Base-by-base conservation (phyloP, 495 filamentous ascomycete species). In the Talaromyces trachyspermus region DNA sequence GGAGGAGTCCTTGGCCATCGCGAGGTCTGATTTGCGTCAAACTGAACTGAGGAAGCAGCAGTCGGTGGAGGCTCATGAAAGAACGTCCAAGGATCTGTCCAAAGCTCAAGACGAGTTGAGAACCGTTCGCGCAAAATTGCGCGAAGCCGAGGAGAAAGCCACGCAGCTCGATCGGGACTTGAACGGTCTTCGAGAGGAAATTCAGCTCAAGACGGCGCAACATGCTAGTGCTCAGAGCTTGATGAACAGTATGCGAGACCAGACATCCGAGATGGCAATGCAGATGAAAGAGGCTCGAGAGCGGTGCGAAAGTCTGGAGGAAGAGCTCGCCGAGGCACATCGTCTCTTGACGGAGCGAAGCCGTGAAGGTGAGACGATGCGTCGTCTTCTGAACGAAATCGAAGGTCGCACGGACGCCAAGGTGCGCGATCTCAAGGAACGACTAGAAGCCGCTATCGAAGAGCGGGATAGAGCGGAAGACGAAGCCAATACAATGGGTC, bases 361-460 rank as follows among this genome's bases (percentile, higher is more conserved):
- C n/a, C 80, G 92, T 18, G 94, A 98, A 64, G 88, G 81, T 2
- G 91, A 98, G 63, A 96, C 88, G 2, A 96, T 98, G 91, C 78
- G 92, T 29, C 75, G 89, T 19, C 71, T 97, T 39, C 72, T 98
- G 6, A 83, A 81, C 37, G 92, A 97, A 48, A 88, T 88, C 18
- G 89, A 96, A 59, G 75, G 84, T 46, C 76, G 88, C 32, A 76
- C 92, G 9, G 89, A 95, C 27, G 67, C 72, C 27, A 85, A 87
- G 56, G 74, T 88, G 5, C 79, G 86, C 22, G 94, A 97, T 53
- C 89, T 95, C 79, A 84, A 89, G 55, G 84, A 89, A 54, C 77
- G 81, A 14, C 85, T 96, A 80, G 92, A 97, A 49, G 71, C 83
- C 0, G 88, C 88, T 0, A 74, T 91, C 39, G 89, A 96, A 59